A percentile compares a stretch with the other conserved stretches of the same genome.
phyloP scores from a whole-genome alignment of 2,329 filamentous ascomycete species.

The Pseudogymnoascus sp. region DNA sequence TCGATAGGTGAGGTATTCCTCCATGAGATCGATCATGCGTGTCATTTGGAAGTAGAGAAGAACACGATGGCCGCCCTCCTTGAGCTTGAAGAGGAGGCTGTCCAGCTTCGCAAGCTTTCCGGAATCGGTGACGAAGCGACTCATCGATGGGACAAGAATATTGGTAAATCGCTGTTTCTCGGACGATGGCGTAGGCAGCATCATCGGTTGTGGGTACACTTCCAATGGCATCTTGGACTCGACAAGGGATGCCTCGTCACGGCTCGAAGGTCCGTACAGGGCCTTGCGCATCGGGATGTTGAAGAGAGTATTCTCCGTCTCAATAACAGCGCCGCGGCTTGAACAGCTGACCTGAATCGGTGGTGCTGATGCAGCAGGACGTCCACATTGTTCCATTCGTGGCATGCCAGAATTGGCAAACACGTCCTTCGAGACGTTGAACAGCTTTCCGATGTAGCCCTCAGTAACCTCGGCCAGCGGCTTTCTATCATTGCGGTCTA shows the following conservation, averaged over 20 bases:
- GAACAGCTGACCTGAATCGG: slow-evolving; percentile 75
- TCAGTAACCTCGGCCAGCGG: slow-evolving; percentile 61
- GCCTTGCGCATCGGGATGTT: slow-evolving; percentile 65
- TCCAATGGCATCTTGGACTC: slow-evolving; percentile 59
- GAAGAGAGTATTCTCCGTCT: slow-evolving; percentile 70
- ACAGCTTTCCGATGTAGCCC: slow-evolving; percentile 63
- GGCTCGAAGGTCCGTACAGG: slow-evolving; percentile 56
- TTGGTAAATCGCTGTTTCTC: slow-evolving; percentile 80
- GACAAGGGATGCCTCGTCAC: slow-evolving; percentile 68
- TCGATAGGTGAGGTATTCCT: slow-evolving; percentile 96
- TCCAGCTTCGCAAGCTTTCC: slow-evolving; percentile 93
- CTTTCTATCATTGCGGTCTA: slow-evolving; percentile 56
- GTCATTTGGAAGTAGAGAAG: slow-evolving; percentile 99
- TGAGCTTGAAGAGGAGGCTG: slow-evolving; percentile 76
- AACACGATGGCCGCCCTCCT: slow-evolving; percentile 86
- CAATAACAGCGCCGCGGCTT: slow-evolving; percentile 52
- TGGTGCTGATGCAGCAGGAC: slow-evolving; percentile 72
- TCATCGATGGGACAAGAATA: slow-evolving; percentile 92
- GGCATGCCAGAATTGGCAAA: slow-evolving; percentile 65
- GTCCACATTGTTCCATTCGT: slow-evolving; percentile 71
- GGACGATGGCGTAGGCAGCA: slow-evolving; percentile 71
- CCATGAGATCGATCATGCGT: slow-evolving; percentile 98
- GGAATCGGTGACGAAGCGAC: slow-evolving; percentile 92
- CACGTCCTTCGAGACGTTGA: slow-evolving; percentile 63
- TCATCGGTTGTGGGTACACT: slow-evolving; percentile 51